phyloP scores from a whole-genome alignment of 257 asterid genomes.

The Petunia secreta region DNA sequence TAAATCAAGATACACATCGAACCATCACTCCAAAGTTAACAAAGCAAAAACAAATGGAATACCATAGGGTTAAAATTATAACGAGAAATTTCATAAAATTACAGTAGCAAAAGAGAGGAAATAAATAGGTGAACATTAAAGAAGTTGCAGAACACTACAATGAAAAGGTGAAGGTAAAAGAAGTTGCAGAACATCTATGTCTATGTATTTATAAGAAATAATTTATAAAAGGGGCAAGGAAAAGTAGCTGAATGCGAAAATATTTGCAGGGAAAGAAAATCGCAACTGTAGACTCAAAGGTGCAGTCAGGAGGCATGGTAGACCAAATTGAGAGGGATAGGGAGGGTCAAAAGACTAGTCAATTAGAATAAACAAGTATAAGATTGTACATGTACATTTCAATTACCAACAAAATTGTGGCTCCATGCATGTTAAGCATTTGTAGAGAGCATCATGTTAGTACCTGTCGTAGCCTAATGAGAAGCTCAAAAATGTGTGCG shows the following conservation, averaged over 20 bases:
- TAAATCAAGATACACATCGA: neutral
- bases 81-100: neutral
- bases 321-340: neutral
- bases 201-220: neutral
- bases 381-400: neutral
- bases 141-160: neutral
- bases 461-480: slow-evolving; percentile 94
- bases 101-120: neutral
- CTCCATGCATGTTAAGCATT: neutral
- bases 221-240: neutral
- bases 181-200: neutral
- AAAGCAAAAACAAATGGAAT: neutral
- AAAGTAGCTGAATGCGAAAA: slow-evolving; percentile 12
- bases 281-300: neutral
- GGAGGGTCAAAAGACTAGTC: neutral
- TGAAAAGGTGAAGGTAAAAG: neutral
- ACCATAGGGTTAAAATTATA: neutral
- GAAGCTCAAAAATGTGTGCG: slow-evolving; percentile 92
- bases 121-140: neutral
- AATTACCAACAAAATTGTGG: neutral
- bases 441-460: slow-evolving; percentile 2
- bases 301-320: slow-evolving; percentile 9
- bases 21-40: neutral
- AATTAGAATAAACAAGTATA: neutral
- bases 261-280: slow-evolving; percentile 6